Evolutionary conservation across 2,329 filamentous ascomycete genomes (phyloP).

Genomic region (Ilyonectria destructans): DNA sequence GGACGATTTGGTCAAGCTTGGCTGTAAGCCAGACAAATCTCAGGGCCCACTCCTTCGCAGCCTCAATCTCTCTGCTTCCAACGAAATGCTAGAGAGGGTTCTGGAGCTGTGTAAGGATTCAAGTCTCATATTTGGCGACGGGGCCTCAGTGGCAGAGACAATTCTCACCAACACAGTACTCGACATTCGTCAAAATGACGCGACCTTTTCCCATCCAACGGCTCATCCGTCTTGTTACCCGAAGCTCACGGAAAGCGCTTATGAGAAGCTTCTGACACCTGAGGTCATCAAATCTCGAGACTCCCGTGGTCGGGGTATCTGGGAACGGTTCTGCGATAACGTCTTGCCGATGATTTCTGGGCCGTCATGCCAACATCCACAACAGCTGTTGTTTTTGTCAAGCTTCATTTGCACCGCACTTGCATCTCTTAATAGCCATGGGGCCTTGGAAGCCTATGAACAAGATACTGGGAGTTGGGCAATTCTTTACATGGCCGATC

Average conservation of each 20-base stretch:
- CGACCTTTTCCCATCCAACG: constrained; percentile 18
- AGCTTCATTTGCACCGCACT: constrained; percentile 36
- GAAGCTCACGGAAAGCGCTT: constrained; percentile 30
- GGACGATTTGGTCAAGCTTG: constrained; percentile 37
- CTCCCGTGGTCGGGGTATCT: constrained; percentile 38
- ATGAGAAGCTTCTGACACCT: constrained; percentile 45
- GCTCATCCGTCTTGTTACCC: constrained; percentile 47
- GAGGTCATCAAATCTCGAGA: constrained; percentile 45
- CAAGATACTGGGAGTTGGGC: constrained; percentile 36
- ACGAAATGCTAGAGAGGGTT: constrained; percentile 45
- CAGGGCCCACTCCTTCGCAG: constrained; percentile 21
- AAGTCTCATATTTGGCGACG: constrained; percentile 33
- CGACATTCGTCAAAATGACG: background rate
- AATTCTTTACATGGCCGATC: constrained; percentile 33
- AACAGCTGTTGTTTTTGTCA: constrained; percentile 35
- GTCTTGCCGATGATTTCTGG: constrained; percentile 35
- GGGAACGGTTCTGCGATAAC: constrained; percentile 47
- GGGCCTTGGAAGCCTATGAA: constrained; percentile 39
- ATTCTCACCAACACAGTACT: constrained; percentile 49
- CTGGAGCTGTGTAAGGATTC: constrained; percentile 40
- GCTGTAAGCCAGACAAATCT: constrained; percentile 14
- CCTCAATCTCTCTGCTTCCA: constrained; percentile 47
- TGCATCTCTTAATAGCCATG: constrained; percentile 31
- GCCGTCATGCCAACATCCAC: constrained; percentile 21
- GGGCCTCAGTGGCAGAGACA: constrained; percentile 49